A percentile compares a stretch with the other conserved stretches of the same genome.
Evolutionary conservation across 768 basidiomycete genomes (phyloP).

Genomic region (Lactifluus pinguis): DNA sequence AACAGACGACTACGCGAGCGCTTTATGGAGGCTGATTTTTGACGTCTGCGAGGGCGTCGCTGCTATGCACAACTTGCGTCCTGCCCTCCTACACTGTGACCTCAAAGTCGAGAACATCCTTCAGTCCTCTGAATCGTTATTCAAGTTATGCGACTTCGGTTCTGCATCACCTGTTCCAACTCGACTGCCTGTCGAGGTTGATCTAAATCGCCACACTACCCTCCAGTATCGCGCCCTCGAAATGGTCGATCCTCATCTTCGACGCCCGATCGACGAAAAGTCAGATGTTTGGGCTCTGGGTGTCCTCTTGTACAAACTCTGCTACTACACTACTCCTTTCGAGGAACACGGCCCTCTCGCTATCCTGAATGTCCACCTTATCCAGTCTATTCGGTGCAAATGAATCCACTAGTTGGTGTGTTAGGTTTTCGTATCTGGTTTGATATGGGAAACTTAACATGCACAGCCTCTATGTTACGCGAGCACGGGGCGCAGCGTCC

Average conservation of each 20-base stretch:
- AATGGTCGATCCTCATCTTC: conserved; percentile 87
- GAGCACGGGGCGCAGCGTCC: conserved; percentile 86
- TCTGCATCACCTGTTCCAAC: conserved; percentile 70
- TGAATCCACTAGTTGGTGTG: conserved; percentile 77
- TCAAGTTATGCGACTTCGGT: conserved; percentile 97
- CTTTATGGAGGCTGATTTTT: conserved; percentile 84
- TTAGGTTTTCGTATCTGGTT: conserved; percentile 21
- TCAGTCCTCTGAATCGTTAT: conserved; percentile 72
- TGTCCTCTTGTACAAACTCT: conserved; percentile 93
- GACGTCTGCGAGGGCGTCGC: conserved; percentile 97
- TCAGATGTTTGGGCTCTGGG: conserved; percentile 98
- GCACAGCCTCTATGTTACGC: conserved; percentile 78
- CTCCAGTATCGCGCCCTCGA: conserved; percentile 98
- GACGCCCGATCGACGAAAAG: conserved; percentile 84
- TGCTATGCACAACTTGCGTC: conserved; percentile 89
- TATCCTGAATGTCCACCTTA: conserved; percentile 93
- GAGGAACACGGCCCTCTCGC: conserved; percentile 96
- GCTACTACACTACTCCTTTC: conserved; percentile 98
- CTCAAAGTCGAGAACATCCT: conserved; percentile 99
- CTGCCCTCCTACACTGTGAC: conserved; percentile 90
- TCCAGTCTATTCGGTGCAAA: conserved; percentile 73
- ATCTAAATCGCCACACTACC: conserved; percentile 91
- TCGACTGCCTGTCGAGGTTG: conserved; percentile 77
- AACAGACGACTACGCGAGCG: conserved; percentile 92
- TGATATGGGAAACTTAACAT: background rate